Evolutionary conservation across 2,329 filamentous ascomycete genomes (phyloP).

Genomic region (Emergomyces africanus): DNA sequence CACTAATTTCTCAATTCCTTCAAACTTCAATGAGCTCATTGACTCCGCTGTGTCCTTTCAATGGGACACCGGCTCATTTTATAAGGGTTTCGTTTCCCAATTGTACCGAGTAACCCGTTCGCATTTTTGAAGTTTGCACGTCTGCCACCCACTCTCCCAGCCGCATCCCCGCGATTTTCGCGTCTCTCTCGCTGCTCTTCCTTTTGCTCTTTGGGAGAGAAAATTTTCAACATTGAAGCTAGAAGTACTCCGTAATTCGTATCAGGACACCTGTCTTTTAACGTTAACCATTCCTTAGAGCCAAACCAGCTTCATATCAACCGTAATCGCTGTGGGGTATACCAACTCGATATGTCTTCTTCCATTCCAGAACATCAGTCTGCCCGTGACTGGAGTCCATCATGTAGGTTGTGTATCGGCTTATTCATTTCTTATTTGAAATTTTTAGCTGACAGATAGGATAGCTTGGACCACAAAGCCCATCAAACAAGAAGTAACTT

Average conservation of each 20-base stretch:
- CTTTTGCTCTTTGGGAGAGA: neutral
- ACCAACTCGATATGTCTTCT: neutral
- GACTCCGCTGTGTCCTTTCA: too few species aligned
- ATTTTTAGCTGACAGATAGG: neutral
- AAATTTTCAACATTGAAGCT: neutral
- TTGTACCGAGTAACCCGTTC: too few species aligned
- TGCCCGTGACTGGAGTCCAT: slow-evolving; percentile 5
- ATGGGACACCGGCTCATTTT: too few species aligned
- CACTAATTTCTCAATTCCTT: too few species aligned
- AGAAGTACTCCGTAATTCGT: too few species aligned
- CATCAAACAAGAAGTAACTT: slow-evolving; percentile 35
- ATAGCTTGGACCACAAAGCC: slow-evolving; percentile 33
- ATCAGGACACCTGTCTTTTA: neutral
- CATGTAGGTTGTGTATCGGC: slow-evolving; percentile 9
- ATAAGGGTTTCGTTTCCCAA: too few species aligned
- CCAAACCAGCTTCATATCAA: neutral
- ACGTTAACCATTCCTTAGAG: neutral
- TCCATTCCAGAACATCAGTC: neutral
- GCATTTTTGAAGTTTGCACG: too few species aligned
- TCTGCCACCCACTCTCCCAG: too few species aligned
- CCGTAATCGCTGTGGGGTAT: neutral
- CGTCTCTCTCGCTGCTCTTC: neutral
- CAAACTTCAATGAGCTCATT: too few species aligned
- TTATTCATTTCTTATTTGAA: neutral
- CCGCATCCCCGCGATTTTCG: neutral